Evolutionary conservation across 257 asterid genomes (phyloP).

Genomic region (Primulina tabacum): DNA sequence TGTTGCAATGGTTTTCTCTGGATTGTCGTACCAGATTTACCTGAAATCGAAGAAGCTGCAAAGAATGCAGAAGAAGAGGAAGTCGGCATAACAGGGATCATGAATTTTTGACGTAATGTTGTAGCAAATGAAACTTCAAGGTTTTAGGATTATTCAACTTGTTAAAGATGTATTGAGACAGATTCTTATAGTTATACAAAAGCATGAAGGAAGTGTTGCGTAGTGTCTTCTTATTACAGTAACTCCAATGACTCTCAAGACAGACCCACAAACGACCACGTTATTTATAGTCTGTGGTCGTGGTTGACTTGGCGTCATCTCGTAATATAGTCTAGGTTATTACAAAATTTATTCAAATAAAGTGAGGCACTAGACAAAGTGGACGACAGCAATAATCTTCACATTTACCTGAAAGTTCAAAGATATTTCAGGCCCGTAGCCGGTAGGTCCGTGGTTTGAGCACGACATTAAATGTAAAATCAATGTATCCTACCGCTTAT

Average conservation of each 20-base stretch:
- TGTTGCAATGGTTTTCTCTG: slow-evolving; percentile 86
- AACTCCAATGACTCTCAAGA: slow-evolving; percentile 1
- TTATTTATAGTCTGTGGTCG: neutral
- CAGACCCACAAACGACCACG: neutral
- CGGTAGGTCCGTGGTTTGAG: slow-evolving; percentile 30
- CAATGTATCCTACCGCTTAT: slow-evolving; percentile 22
- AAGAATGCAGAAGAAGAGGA: slow-evolving; percentile 67
- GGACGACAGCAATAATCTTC: slow-evolving; percentile 40
- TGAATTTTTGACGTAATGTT: slow-evolving; percentile 19
- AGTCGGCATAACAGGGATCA: slow-evolving; percentile 40
- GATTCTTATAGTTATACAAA: slow-evolving; percentile 3
- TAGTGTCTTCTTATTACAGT: neutral
- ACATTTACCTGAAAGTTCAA: slow-evolving; percentile 33
- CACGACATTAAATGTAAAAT: slow-evolving; percentile 11
- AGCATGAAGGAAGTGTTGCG: too few relatives aligned
- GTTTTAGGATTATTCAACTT: slow-evolving; percentile 21
- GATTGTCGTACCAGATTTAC: slow-evolving; percentile 84
- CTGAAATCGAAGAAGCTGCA: slow-evolving; percentile 77
- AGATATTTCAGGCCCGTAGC: slow-evolving; percentile 32
- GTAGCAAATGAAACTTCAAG: slow-evolving; percentile 25
- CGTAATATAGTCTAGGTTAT: neutral
- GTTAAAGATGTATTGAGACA: slow-evolving; percentile 22
- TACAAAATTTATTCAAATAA: slow-evolving; percentile 11
- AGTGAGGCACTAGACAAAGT: slow-evolving; percentile 21
- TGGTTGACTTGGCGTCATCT: neutral